Conservation (phyloP, 2,329 filamentous ascomycete species). For the Aspergillus sp. region DNA sequence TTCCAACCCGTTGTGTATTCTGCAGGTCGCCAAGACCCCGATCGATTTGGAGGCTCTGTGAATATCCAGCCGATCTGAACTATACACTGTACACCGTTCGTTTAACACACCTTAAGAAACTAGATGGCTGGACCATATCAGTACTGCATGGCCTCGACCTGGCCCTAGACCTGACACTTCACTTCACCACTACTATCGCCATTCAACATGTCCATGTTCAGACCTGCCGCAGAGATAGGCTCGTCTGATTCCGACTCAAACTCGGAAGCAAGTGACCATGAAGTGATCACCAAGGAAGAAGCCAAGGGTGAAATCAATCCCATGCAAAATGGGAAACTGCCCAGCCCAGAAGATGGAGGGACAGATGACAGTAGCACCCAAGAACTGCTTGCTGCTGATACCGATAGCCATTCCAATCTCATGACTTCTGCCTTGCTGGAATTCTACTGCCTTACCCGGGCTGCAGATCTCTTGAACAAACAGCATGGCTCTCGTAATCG, state of each 20-base stretch:
- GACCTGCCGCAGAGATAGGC: slow-evolving; percentile 38
- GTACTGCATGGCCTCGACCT: not conserved
- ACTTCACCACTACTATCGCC: not conserved
- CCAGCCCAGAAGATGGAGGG: slow-evolving; percentile 1
- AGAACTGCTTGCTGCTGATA: slow-evolving; percentile 30
- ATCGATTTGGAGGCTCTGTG: not conserved
- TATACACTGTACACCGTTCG: not conserved
- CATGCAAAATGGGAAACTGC: slow-evolving; percentile 1
- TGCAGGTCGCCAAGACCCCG: not conserved
- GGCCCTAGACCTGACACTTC: not conserved
- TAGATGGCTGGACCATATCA: slow-evolving; percentile 8
- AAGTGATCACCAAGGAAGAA: slow-evolving; percentile 10
- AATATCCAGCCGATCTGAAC: not conserved
- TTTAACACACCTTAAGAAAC: not conserved
- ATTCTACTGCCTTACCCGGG: slow-evolving; percentile 45
- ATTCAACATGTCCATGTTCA: slow-evolving; percentile 41
- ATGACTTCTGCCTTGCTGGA: slow-evolving; percentile 47
- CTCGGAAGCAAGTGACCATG: slow-evolving; percentile 25
- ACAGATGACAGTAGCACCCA: slow-evolving; percentile 14
- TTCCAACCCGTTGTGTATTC: not conserved
- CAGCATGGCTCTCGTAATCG: slow-evolving; percentile 32
- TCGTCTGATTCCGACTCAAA: slow-evolving; percentile 36
- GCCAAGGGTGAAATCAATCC: not conserved
- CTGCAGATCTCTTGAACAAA: slow-evolving; percentile 46
- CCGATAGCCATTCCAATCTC: slow-evolving; percentile 39